Percentiles rank a stretch among this genome's conserved stretches.
phyloP scores from a whole-genome alignment of 371 early-diverging fungal genomes.

The Rhizopus sp. region DNA sequence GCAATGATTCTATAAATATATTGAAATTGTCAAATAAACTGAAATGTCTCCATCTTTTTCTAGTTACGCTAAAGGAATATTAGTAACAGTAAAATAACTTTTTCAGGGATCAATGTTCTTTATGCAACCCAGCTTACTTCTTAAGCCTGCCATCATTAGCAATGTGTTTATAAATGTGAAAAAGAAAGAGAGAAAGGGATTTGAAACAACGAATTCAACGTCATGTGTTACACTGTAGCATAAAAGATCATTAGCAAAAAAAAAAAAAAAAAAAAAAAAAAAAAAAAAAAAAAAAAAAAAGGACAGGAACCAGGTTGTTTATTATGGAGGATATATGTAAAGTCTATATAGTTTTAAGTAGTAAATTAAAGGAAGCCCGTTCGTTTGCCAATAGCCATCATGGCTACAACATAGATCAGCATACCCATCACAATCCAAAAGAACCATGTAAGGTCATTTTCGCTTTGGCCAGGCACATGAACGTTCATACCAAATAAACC shows the following conservation, averaged over 20 bases:
- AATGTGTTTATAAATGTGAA: too few species aligned
- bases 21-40: neutral
- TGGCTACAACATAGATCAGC: conserved; percentile 35
- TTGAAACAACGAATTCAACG: too few species aligned
- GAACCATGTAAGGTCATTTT: conserved; percentile 73
- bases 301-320: too few species aligned
- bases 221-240: too few species aligned
- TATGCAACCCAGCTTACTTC: conserved; percentile 14
- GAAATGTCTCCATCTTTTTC: neutral
- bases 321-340: too few species aligned
- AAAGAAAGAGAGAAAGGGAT: too few species aligned
- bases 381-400: conserved; percentile 47
- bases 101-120: neutral
- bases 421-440: conserved; percentile 72
- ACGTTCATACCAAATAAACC: conserved; percentile 85
- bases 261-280: too few species aligned
- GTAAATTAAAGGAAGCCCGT: conserved; percentile 23
- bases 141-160: conserved; percentile 22
- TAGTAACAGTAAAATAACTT: neutral
- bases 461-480: conserved; percentile 74
- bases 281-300: too few species aligned
- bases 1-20: conserved; percentile 63
- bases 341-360: too few species aligned
- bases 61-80: conserved; percentile 9
- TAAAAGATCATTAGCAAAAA: too few species aligned